Percentiles rank a stretch among this genome's conserved stretches.
These are phyloP conservation scores for Wickerhamomyces alni DNA, from an alignment of 805 yeast genomes.

Conservation along the genomic window DNA sequence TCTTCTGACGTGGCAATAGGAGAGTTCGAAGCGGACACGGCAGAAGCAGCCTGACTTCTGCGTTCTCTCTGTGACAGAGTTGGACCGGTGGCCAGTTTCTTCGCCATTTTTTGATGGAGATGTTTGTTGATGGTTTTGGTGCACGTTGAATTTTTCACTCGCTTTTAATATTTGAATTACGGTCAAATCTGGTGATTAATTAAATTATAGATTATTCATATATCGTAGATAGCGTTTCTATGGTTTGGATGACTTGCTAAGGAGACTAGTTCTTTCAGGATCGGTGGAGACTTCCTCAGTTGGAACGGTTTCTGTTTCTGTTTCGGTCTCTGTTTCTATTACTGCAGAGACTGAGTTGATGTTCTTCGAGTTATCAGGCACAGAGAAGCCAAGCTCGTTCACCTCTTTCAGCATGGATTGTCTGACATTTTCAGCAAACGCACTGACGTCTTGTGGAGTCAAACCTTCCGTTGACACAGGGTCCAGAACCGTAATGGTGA, in stretches of 20 bases:
- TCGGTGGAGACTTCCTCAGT: constrained; percentile 12
- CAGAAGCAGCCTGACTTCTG: constrained; percentile 1
- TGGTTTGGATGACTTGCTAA: constrained; percentile 14
- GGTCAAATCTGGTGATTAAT: no score
- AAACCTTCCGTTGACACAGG: constrained; percentile 71
- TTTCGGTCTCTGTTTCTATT: no score
- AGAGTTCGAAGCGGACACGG: not conserved
- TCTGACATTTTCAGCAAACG: constrained; percentile 50
- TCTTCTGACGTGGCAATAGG: no score
- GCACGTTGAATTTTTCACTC: not conserved
- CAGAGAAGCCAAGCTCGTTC: constrained; percentile 32
- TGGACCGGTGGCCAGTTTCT: constrained; percentile 8
- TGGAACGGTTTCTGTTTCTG: constrained; percentile 18
- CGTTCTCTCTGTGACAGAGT: constrained; percentile 20
- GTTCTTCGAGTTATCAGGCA: constrained; percentile 8
- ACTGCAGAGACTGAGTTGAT: no score
- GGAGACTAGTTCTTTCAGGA: constrained; percentile 21
- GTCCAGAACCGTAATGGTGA: constrained; percentile 70
- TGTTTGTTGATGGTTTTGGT: not conserved
- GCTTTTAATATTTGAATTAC: no score
- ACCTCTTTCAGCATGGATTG: constrained; percentile 45
- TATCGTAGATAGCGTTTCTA: not conserved
- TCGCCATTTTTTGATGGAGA: constrained; percentile 1
- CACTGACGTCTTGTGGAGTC: constrained; percentile 64
- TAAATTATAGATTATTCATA: no score